These are phyloP conservation scores for Podila epicladia DNA, from an alignment of 192 early-diverging fungal genomes.

Conservation along the genomic window DNA sequence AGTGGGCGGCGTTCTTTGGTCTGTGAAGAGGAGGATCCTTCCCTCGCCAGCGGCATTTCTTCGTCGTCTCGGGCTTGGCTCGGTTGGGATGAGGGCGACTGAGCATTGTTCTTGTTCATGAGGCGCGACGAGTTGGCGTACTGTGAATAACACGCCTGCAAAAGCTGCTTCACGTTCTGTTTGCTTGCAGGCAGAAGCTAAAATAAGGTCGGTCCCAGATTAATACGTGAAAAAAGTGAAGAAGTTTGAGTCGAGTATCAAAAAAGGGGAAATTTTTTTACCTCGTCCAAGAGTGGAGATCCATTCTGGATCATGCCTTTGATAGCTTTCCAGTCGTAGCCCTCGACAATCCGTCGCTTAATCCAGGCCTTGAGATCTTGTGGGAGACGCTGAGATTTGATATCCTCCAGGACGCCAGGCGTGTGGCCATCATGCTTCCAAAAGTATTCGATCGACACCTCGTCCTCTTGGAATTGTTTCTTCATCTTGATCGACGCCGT, in stretches of 20 bases:
- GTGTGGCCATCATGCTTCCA: conserved; percentile 47
- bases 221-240: not conserved
- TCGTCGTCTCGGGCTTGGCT: not conserved
- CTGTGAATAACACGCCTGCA: conserved; percentile 22
- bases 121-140: conserved; percentile 32
- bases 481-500: conserved; percentile 48
- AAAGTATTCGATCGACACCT: conserved; percentile 34
- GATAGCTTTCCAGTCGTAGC: conserved; percentile 37
- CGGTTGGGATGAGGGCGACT: not conserved
- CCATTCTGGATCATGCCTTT: conserved; percentile 25
- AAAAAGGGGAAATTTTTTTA: not conserved
- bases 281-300: conserved; percentile 40
- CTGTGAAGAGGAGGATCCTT: not conserved
- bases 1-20: no score
- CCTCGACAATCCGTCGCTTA: conserved; percentile 23
- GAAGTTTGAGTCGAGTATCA: not conserved
- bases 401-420: conserved; percentile 42
- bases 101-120: conserved; percentile 7
- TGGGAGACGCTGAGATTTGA: conserved; percentile 43
- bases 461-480: conserved; percentile 40
- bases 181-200: conserved; percentile 29
- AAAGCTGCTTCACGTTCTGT: conserved; percentile 21
- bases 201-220: not conserved
- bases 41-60: not conserved
- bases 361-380: conserved; percentile 48